Conservation (phyloP, 805 yeast genomes). For the Tetrapisispora pingtungensis region DNA sequence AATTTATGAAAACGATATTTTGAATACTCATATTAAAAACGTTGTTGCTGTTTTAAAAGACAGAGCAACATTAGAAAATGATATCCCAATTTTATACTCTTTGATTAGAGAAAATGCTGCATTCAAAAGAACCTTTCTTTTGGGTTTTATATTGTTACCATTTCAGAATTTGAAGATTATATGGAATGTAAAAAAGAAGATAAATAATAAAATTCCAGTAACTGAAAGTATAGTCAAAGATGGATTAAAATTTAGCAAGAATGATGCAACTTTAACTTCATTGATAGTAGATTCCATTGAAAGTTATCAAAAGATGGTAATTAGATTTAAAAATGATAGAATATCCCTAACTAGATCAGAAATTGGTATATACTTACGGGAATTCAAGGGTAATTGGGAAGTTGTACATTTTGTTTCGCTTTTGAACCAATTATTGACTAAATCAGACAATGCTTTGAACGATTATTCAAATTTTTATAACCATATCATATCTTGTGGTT, state of each 20-base stretch:
- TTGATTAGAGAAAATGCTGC: neutral
- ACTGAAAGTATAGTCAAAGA: conserved; percentile 49
- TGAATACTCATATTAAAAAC: conserved; percentile 9
- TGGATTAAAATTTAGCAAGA: conserved; percentile 56
- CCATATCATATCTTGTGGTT: conserved; percentile 14
- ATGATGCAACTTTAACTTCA: conserved; percentile 43
- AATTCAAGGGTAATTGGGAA: conserved; percentile 44
- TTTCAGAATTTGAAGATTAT: conserved; percentile 14
- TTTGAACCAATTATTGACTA: conserved; percentile 10
- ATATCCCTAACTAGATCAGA: conserved; percentile 37
- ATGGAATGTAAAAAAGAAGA: conserved; percentile 20
- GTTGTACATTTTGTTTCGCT: conserved; percentile 33
- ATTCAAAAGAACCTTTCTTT: conserved; percentile 15
- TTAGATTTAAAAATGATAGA: conserved; percentile 8
- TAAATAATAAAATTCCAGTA: conserved; percentile 16
- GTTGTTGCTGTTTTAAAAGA: conserved; percentile 3
- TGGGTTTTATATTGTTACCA: conserved; percentile 17
- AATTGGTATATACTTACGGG: conserved; percentile 49
- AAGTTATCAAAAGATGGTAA: conserved; percentile 23
- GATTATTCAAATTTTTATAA: conserved; percentile 30
- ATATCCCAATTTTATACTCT: conserved; percentile 6
- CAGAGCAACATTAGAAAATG: neutral
- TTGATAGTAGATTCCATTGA: conserved; percentile 32
- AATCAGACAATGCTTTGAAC: conserved; percentile 11
- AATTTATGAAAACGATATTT: conserved; percentile 9